Evolutionary conservation across 495 filamentous ascomycete species (phyloP), one percentile per base, ranked within the genome.

Genomic region (Aspergillus kassunensis): DNA sequence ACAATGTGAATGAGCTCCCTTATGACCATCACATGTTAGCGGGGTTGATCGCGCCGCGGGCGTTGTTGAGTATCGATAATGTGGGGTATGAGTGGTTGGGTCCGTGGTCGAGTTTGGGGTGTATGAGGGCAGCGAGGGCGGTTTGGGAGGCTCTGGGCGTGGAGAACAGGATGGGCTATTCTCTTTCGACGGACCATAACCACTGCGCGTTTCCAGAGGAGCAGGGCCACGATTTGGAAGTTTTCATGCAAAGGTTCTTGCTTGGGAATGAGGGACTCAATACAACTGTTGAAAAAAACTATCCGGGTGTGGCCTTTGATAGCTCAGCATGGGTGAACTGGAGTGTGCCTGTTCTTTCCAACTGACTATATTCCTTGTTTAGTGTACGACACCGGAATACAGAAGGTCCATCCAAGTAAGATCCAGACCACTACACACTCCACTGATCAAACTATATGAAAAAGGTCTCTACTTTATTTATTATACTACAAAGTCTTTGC

Each of bases 1-100:
- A 19, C 31, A 4, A 37, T 9, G 31, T 46, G 11, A 23, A 46
- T 8, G 9, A 16, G 21, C 33, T 53, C 3, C 51, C 51, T 7
- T 45, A 40, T n/a, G 51, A 53, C n/a, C 51, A 53, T 36, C 51
- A 53, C 27, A 27, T 53, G 51, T 15, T 53, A 21, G 51, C 51
- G 7, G 51, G 51, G 1, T 36, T 53, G 21, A 20, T 53, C n/a
- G 51, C 51, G 4, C 51, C 51, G 0, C 25, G 51, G 8, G 30
- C 51, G 19, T 19, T 53, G 21, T 27, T 53, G 21, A 20, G 20
- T 2, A 35, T 53, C 6, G 51, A 53, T 33, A 53, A 53, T 53
- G 23, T 31, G 31, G 51, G 42, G 10, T 53, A 53, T 31, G n/a
- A 53, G 20, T 53, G 51, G 51, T 23, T 53, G 51, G 51, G 51